A percentile compares a stretch with the other conserved stretches of the same genome.
phyloP scores from a whole-genome alignment of 306 rosid genomes.

The Castanea mollissima region DNA sequence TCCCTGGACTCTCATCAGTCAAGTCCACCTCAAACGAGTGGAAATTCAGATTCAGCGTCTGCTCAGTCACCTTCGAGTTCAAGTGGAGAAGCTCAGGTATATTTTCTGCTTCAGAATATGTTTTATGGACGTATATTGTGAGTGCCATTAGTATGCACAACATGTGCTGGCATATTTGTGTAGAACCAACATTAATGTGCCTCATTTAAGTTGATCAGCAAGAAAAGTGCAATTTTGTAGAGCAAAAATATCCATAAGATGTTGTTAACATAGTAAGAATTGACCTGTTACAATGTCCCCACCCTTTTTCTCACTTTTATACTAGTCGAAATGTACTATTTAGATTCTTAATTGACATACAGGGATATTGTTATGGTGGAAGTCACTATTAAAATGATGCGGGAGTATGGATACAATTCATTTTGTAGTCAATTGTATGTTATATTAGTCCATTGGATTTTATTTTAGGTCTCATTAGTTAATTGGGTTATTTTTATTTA shows the following conservation, averaged over 20 bases:
- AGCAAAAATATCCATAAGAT: not conserved
- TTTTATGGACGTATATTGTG: not conserved
- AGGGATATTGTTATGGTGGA: not conserved
- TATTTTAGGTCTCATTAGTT: too few relatives aligned
- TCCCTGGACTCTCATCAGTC: conserved; percentile 81
- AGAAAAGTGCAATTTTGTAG: not conserved
- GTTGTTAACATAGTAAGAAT: too few relatives aligned
- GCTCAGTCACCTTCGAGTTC: conserved; percentile 92
- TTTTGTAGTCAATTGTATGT: too few relatives aligned
- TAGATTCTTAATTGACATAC: not conserved
- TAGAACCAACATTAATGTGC: not conserved
- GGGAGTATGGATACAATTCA: too few relatives aligned
- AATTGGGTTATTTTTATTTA: too few relatives aligned
- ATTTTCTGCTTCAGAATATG: conserved; percentile 11
- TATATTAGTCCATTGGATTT: too few relatives aligned
- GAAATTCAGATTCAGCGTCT: conserved; percentile 91
- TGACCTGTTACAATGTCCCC: not conserved
- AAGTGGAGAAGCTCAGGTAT: conserved; percentile 91
- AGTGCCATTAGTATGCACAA: not conserved
- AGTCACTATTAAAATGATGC: not conserved
- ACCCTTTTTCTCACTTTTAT: not conserved
- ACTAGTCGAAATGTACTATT: not conserved
- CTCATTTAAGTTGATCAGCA: not conserved
- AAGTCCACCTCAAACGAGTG: conserved; percentile 93
- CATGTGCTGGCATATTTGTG: not conserved